Percentiles rank a stretch among this genome's conserved stretches.
phyloP scores from a whole-genome alignment of 2,329 filamentous ascomycete genomes.

The Penicillium sp. region DNA sequence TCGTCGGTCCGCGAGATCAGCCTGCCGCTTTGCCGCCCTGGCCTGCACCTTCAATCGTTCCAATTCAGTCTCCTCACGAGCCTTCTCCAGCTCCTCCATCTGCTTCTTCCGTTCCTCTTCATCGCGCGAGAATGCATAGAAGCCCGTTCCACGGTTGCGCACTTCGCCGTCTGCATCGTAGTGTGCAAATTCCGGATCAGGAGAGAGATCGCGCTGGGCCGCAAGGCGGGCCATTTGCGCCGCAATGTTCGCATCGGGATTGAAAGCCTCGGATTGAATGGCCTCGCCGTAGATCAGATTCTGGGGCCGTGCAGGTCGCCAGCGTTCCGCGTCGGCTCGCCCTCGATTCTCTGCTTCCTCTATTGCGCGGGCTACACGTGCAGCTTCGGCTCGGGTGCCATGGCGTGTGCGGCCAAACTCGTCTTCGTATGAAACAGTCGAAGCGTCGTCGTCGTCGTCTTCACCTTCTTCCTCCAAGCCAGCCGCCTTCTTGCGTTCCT shows the following conservation, averaged over 20 bases:
- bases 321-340: conserved; percentile 24
- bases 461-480: conserved; percentile 43
- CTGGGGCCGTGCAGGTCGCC: conserved; percentile 58
- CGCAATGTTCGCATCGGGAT: conserved; percentile 65
- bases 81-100: conserved; percentile 72
- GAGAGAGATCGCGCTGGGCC: conserved; percentile 72
- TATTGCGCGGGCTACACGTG: conserved; percentile 61
- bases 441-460: conserved; percentile 48
- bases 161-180: conserved; percentile 86
- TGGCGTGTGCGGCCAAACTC: conserved; percentile 84
- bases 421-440: conserved; percentile 83
- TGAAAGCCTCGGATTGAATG: conserved; percentile 81
- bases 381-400: conserved; percentile 70
- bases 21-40: conserved; percentile 1
- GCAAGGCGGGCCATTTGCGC: conserved; percentile 78
- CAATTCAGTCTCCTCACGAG: conserved; percentile 62
- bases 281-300: conserved; percentile 82
- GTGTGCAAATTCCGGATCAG: conserved; percentile 77
- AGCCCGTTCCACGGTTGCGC: conserved; percentile 83
- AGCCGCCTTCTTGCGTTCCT: conserved; percentile 46
- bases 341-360: conserved; percentile 26
- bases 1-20: conserved; percentile 3
- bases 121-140: conserved; percentile 85
- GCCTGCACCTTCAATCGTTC: conserved; percentile 3
- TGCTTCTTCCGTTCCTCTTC: conserved; percentile 67